phyloP scores from a whole-genome alignment of 1,284 basidiomycete species.

The Malassezia yamatoensis region DNA sequence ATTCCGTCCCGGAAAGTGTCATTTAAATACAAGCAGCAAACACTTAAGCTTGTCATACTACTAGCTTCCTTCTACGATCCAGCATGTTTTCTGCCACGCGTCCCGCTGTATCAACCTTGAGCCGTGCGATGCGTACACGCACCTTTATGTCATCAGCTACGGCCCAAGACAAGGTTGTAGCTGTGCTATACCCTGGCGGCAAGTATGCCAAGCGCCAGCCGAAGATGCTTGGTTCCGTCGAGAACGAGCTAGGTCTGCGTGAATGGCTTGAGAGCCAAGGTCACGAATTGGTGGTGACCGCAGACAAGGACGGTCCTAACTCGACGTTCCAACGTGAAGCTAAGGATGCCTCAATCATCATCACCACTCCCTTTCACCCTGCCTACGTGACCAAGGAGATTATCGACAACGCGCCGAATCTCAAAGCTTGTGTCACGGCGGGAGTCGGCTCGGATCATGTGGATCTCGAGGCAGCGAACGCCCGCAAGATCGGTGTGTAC shows the following conservation, averaged over 20 bases:
- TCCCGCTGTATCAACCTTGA: neutral
- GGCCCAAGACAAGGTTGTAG: slow-evolving; percentile 58
- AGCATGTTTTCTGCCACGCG: neutral
- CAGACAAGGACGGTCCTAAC: slow-evolving; percentile 75
- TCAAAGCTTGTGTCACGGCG: slow-evolving; percentile 84
- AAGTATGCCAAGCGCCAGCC: slow-evolving; percentile 69
- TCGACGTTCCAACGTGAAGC: slow-evolving; percentile 81
- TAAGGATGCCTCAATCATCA: slow-evolving; percentile 55
- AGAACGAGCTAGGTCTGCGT: slow-evolving; percentile 58
- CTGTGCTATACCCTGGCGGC: slow-evolving; percentile 62
- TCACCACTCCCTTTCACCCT: slow-evolving; percentile 75
- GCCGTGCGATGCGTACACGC: neutral
- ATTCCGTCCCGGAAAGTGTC: too few species aligned
- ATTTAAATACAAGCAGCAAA: too few species aligned
- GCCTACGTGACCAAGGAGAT: slow-evolving; percentile 76
- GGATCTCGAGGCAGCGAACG: slow-evolving; percentile 77
- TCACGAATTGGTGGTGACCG: slow-evolving; percentile 57
- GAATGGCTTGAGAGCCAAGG: slow-evolving; percentile 56
- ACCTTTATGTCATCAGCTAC: neutral
- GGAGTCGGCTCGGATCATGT: slow-evolving; percentile 83
- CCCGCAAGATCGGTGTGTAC: slow-evolving; percentile 65
- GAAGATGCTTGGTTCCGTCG: slow-evolving; percentile 74
- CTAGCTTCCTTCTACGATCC: too few species aligned
- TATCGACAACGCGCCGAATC: slow-evolving; percentile 69
- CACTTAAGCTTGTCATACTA: too few species aligned